These are phyloP conservation scores for Ascochyta viciae-villosae DNA, from an alignment of 2,329 filamentous ascomycete genomes.

Conservation along the genomic window DNA sequence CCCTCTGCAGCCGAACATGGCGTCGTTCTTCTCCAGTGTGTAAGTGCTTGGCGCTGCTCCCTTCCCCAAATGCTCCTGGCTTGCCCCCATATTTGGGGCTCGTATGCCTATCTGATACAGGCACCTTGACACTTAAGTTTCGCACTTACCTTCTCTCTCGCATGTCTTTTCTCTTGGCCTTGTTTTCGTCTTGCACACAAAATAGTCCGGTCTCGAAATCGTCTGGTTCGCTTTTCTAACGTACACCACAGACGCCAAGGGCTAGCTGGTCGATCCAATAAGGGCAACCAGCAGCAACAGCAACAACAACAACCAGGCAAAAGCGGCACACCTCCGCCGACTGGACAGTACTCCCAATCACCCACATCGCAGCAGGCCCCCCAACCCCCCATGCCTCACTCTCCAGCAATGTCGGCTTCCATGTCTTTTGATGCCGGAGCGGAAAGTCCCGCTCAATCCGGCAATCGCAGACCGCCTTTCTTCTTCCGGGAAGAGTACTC, in stretches of 20 bases:
- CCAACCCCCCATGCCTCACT: conserved; percentile 47
- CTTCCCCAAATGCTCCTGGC: conserved; percentile 38
- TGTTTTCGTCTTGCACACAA: conserved; percentile 3
- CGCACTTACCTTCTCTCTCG: conserved; percentile 25
- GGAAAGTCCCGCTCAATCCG: conserved; percentile 44
- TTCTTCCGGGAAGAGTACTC: conserved; percentile 79
- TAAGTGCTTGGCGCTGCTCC: conserved; percentile 48
- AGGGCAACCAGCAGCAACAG: conserved; percentile 42
- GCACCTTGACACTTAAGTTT: conserved; percentile 33
- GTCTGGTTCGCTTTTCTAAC: conserved; percentile 30
- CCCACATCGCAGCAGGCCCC: conserved; percentile 44
- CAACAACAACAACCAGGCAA: conserved; percentile 40
- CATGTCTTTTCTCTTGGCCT: conserved; percentile 19
- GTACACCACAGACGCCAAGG: conserved; percentile 49
- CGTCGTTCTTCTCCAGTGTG: conserved; percentile 53
- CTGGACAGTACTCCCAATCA: conserved; percentile 43
- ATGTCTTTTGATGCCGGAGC: conserved; percentile 68
- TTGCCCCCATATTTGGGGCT: conserved; percentile 26
- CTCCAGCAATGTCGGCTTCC: conserved; percentile 48
- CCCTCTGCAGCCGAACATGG: conserved; percentile 36
- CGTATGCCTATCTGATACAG: conserved; percentile 40
- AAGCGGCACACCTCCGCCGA: conserved; percentile 48
- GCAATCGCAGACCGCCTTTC: conserved; percentile 72
- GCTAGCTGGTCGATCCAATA: conserved; percentile 53
- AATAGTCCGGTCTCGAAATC: conserved; percentile 9